Conservation (phyloP, 805 yeast genomes). For the Nakazawaea wickerhamii region DNA sequence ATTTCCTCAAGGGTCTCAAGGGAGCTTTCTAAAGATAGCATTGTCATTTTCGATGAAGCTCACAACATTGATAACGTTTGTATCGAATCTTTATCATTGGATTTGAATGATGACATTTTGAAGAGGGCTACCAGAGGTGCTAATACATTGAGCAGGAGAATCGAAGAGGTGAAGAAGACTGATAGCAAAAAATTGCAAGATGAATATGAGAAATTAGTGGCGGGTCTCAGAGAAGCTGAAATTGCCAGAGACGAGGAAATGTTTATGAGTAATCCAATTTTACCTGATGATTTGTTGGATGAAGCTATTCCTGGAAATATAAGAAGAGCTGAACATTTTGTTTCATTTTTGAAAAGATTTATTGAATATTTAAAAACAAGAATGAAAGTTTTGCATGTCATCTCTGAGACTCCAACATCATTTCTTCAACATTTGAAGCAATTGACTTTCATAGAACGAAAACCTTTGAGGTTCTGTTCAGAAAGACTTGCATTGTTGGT, state of each 20-base stretch:
- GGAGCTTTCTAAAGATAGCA: conserved; percentile 87
- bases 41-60: conserved; percentile 96
- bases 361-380: conserved; percentile 93
- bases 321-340: conserved; percentile 93
- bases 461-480: conserved; percentile 88
- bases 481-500: conserved; percentile 86
- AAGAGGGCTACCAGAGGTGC: conserved; percentile 89
- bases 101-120: conserved; percentile 83
- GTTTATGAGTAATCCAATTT: conserved; percentile 81
- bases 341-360: conserved; percentile 86
- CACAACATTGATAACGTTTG: conserved; percentile 98
- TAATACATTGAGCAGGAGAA: conserved; percentile 64
- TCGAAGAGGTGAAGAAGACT: conserved; percentile 76
- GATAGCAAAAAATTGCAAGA: conserved; percentile 82
- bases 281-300: conserved; percentile 76
- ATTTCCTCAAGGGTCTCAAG: conserved; percentile 93
- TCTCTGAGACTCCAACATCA: conserved; percentile 95
- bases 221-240: conserved; percentile 82
- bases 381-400: conserved; percentile 96
- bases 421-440: conserved; percentile 91
- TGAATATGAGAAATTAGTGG: conserved; percentile 88
- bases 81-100: conserved; percentile 89
- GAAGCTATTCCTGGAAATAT: conserved; percentile 98
- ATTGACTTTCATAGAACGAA: conserved; percentile 84
- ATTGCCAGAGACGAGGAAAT: conserved; percentile 56